Conservation (phyloP, 305 asterid species). For the Salvia sclarea region DNA sequence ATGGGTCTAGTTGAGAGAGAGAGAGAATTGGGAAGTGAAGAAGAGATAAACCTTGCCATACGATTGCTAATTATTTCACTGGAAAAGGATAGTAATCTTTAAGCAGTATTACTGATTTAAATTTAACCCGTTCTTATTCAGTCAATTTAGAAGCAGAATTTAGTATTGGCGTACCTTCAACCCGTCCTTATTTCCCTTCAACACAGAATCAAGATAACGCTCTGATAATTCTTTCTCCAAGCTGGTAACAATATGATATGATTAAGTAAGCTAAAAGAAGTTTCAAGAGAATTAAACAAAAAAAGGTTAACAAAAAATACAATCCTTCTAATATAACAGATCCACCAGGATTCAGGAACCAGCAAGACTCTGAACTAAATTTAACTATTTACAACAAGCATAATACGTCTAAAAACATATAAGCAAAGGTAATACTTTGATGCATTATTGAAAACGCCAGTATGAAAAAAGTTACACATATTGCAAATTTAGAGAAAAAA, state of each 20-base stretch:
- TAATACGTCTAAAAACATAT: neutral
- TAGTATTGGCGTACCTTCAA: constrained; percentile 63
- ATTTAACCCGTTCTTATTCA: constrained; percentile 69
- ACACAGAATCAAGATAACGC: constrained; percentile 90
- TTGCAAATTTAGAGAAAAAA: neutral
- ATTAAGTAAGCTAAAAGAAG: constrained; percentile 24
- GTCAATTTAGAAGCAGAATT: constrained; percentile 10
- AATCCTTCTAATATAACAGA: neutral
- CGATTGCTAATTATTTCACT: too few relatives aligned
- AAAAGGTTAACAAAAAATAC: constrained; percentile 6
- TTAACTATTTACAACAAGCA: constrained; percentile 5
- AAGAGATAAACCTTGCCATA: neutral
- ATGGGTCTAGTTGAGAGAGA: neutral
- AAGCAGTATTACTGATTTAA: constrained; percentile 36
- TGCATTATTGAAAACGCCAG: neutral
- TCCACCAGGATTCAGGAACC: neutral
- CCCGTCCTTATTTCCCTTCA: constrained; percentile 95
- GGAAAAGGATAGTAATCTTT: neutral
- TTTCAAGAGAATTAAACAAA: constrained; percentile 3
- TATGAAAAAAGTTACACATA: neutral
- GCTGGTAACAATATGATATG: constrained; percentile 43
- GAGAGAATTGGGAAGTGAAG: neutral
- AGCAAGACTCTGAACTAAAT: constrained; percentile 3
- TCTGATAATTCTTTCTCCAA: constrained; percentile 96
- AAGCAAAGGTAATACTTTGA: neutral